phyloP scores from a whole-genome alignment of 257 asterid genomes.

The Linderniella brevidens region DNA sequence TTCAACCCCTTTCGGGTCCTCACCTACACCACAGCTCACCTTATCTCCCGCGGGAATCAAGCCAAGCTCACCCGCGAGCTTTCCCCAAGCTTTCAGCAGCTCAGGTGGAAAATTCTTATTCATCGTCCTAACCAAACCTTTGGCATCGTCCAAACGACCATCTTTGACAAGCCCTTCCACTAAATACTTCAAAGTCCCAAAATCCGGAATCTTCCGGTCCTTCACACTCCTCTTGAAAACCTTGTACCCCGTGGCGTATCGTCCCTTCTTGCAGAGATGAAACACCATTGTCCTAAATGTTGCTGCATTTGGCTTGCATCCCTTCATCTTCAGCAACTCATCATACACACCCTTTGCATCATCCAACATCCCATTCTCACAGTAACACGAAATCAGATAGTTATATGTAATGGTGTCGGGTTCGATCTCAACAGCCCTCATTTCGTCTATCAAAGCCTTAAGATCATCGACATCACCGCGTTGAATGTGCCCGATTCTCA shows the following conservation, averaged over 20 bases:
- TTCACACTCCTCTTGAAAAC: constrained; percentile 55
- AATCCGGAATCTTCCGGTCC: constrained; percentile 55
- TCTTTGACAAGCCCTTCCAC: constrained; percentile 36
- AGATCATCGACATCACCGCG: constrained; percentile 31
- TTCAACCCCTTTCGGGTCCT: no score
- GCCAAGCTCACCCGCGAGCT: constrained; percentile 40
- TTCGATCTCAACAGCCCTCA: constrained; percentile 30
- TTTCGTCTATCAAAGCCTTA: constrained; percentile 50
- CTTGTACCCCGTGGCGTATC: constrained; percentile 36
- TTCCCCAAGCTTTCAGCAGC: constrained; percentile 48
- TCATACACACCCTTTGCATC: constrained; percentile 53
- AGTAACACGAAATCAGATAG: constrained; percentile 62
- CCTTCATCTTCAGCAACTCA: constrained; percentile 28
- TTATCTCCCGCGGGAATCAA: constrained; percentile 13
- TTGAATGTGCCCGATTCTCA: constrained; percentile 29
- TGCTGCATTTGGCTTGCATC: constrained; percentile 41
- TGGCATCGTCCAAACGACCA: constrained; percentile 32
- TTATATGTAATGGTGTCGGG: constrained; percentile 48
- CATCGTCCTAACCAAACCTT: constrained; percentile 40
- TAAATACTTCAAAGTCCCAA: constrained; percentile 50
- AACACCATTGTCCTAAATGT: constrained; percentile 55
- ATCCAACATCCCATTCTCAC: constrained; percentile 40
- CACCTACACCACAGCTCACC: no score
- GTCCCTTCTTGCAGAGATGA: constrained; percentile 37
- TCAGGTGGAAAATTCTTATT: constrained; percentile 55